phyloP scores from a whole-genome alignment of 2,329 filamentous ascomycete genomes.

The Clonostachys rosea region DNA sequence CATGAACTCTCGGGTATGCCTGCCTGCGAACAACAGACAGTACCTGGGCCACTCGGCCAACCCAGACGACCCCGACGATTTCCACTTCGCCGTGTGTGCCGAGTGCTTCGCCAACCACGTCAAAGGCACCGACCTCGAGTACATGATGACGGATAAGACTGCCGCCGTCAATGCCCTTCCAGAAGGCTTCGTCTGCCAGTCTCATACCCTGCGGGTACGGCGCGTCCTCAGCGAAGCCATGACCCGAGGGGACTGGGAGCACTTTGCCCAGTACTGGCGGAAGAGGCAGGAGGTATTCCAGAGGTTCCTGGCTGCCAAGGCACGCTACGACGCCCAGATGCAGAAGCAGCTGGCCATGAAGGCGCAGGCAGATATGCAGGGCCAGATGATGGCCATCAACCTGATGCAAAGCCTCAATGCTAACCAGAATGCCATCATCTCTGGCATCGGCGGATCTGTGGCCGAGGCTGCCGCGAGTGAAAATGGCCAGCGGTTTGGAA shows the following conservation, averaged over 20 bases:
- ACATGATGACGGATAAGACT: slow-evolving; percentile 1
- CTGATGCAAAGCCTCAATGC: slow-evolving; percentile 1
- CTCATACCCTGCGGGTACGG: background rate
- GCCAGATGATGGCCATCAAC: slow-evolving; percentile 2
- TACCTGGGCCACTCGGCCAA: slow-evolving; percentile 3
- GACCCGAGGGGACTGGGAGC: background rate
- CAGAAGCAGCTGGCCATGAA: background rate
- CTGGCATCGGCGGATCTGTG: slow-evolving; percentile 3
- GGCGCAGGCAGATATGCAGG: background rate
- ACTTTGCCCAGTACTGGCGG: slow-evolving; percentile 1
- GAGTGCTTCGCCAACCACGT: slow-evolving; percentile 4
- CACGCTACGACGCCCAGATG: background rate
- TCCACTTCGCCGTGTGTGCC: slow-evolving; percentile 2
- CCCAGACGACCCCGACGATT: too few species aligned
- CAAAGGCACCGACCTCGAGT: slow-evolving; percentile 3
- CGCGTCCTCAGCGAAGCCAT: background rate
- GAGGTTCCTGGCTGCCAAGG: background rate
- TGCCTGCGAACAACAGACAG: slow-evolving; percentile 1
- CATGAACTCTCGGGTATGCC: background rate
- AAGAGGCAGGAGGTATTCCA: background rate
- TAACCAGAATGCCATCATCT: slow-evolving; percentile 4
- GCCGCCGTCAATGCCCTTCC: background rate
- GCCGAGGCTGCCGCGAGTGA: slow-evolving; percentile 2
- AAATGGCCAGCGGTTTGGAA: slow-evolving; percentile 1
- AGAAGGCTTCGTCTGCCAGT: slow-evolving; percentile 1